These are phyloP conservation scores for Ustilago vetiveriae DNA, from an alignment of 1,284 basidiomycete species.

Conservation along the genomic window DNA sequence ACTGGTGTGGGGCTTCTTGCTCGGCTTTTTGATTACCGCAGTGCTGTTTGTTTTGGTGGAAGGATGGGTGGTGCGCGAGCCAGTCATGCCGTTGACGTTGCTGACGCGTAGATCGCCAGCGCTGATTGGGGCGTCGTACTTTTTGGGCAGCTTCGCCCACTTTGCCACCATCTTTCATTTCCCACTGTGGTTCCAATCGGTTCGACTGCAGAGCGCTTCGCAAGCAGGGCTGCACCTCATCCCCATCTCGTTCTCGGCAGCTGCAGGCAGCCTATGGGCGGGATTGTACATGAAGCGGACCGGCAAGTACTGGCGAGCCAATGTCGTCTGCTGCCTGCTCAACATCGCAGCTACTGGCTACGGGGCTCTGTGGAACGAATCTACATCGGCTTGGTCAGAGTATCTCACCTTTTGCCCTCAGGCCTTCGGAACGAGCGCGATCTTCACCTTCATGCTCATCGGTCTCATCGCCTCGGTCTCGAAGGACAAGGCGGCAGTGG, in stretches of 20 bases:
- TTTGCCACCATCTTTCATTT: slow-evolving; percentile 72
- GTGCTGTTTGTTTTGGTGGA: slow-evolving; percentile 70
- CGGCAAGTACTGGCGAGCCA: slow-evolving; percentile 79
- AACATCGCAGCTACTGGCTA: slow-evolving; percentile 30
- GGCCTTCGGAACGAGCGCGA: slow-evolving; percentile 72
- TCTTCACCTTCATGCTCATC: slow-evolving; percentile 82
- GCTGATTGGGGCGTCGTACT: slow-evolving; percentile 32
- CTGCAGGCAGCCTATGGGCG: slow-evolving; percentile 78
- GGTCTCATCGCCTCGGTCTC: slow-evolving; percentile 53
- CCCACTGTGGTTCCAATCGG: slow-evolving; percentile 88
- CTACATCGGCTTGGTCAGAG: slow-evolving; percentile 77
- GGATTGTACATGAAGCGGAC: slow-evolving; percentile 83
- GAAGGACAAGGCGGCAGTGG: slow-evolving; percentile 74
- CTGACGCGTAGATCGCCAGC: slow-evolving; percentile 29
- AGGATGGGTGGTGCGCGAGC: slow-evolving; percentile 68
- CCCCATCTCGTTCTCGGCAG: slow-evolving; percentile 79
- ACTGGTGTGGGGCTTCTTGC: slow-evolving; percentile 50
- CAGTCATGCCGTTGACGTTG: slow-evolving; percentile 55
- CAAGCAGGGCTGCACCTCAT: slow-evolving; percentile 79
- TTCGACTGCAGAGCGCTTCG: slow-evolving; percentile 76
- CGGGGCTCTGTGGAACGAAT: slow-evolving; percentile 66
- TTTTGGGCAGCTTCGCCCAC: slow-evolving; percentile 34
- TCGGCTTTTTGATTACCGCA: slow-evolving; percentile 70
- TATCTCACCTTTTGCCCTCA: slow-evolving; percentile 72
- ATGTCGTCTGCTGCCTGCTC: slow-evolving; percentile 71